A percentile compares a stretch with the other conserved stretches of the same genome.
Evolutionary conservation across 805 yeast species (phyloP).

Genomic region (Brettanomyces bruxellensis): DNA sequence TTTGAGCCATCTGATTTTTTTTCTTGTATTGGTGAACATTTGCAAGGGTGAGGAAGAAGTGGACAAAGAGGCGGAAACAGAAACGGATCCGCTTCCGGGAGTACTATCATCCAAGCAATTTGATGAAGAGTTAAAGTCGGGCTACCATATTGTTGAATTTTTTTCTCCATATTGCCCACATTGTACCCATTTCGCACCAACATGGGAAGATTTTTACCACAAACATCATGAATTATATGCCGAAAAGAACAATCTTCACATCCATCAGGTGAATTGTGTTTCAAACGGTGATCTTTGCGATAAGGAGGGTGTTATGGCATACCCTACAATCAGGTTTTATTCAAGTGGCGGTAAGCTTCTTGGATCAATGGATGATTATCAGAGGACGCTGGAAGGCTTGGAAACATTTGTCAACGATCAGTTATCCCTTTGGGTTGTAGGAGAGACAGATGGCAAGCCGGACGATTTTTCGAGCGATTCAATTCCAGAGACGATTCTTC

Average conservation of each 20-base stretch:
- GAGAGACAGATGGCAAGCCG: slow-evolving; percentile 13
- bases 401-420: slow-evolving; percentile 46
- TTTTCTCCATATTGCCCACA: slow-evolving; percentile 86
- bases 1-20: too few species aligned
- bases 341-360: slow-evolving; percentile 39
- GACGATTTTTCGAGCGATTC: background rate
- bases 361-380: slow-evolving; percentile 38
- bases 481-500: slow-evolving; percentile 1
- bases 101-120: slow-evolving; percentile 43
- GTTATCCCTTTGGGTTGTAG: slow-evolving; percentile 34
- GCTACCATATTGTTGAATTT: slow-evolving; percentile 74
- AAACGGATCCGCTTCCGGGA: slow-evolving; percentile 32
- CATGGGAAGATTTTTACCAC: slow-evolving; percentile 63
- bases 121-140: slow-evolving; percentile 37
- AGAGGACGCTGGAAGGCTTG: slow-evolving; percentile 40
- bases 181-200: slow-evolving; percentile 72
- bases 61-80: background rate
- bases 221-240: slow-evolving; percentile 40
- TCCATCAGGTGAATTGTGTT: slow-evolving; percentile 80
- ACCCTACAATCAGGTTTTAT: slow-evolving; percentile 67
- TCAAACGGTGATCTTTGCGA: slow-evolving; percentile 80
- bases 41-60: too few species aligned
- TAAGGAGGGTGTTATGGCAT: slow-evolving; percentile 51
- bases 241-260: slow-evolving; percentile 34
- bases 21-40: too few species aligned